A percentile compares a stretch with the other conserved stretches of the same genome.
Conservation (phyloP, 2,329 filamentous ascomycete genomes). For the Fusarium pilosicola region DNA sequence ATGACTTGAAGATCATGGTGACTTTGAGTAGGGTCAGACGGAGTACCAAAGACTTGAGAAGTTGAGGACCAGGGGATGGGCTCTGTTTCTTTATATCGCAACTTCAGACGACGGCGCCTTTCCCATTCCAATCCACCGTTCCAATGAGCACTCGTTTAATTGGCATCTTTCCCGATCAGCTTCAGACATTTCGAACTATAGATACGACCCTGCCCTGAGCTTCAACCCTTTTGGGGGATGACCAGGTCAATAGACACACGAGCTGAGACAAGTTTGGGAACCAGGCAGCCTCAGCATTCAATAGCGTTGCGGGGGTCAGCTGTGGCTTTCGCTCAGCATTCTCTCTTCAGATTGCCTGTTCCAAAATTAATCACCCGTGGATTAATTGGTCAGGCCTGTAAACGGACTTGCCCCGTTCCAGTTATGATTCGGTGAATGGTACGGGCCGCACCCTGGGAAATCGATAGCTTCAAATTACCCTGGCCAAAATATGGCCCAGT, state of each 20-base stretch:
- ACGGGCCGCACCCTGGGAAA: neutral
- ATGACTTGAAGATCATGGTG: slow-evolving; percentile 5
- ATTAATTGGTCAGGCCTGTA: neutral
- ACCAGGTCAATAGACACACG: neutral
- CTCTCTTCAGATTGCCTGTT: neutral
- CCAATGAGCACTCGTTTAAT: neutral
- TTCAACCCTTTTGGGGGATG: neutral
- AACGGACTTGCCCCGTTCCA: neutral
- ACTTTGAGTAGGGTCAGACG: no score
- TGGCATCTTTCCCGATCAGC: no score
- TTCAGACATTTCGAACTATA: neutral
- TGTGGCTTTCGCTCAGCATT: neutral
- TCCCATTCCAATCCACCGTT: neutral
- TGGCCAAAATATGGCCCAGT: neutral
- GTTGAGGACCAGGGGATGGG: no score
- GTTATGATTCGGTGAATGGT: neutral
- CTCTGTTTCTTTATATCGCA: neutral
- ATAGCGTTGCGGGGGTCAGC: neutral
- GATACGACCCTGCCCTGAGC: no score
- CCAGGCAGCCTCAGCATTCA: neutral
- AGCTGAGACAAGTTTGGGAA: neutral
- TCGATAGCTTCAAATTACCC: neutral
- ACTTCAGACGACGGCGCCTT: fast-evolving
- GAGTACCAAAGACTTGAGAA: fast-evolving
- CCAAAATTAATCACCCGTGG: neutral